Evolutionary conservation across 2,329 filamentous ascomycete genomes (phyloP).

Genomic region (Thelonectria discophora): DNA sequence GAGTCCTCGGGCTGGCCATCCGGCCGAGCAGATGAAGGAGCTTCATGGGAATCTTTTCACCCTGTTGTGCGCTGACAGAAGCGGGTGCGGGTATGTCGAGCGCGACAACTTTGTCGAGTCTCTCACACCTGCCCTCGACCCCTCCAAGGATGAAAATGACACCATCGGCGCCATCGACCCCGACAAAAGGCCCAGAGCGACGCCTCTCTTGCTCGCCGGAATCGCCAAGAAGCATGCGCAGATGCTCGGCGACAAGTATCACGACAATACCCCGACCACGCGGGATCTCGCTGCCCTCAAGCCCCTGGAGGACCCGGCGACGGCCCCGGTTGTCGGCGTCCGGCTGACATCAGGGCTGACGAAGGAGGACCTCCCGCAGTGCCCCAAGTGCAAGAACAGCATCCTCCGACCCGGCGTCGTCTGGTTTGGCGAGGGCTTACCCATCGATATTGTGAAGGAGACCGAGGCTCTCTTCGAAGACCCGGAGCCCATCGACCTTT

Average conservation of each 20-base stretch:
- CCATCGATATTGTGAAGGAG: slow-evolving; percentile 62
- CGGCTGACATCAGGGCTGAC: neutral
- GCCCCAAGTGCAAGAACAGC: slow-evolving; percentile 10
- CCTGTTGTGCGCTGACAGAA: neutral
- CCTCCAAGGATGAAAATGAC: neutral
- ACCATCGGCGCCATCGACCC: neutral
- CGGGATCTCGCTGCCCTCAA: neutral
- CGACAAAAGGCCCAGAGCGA: neutral
- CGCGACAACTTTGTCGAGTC: neutral
- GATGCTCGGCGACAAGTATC: neutral
- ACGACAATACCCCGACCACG: neutral
- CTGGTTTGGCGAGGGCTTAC: slow-evolving; percentile 80
- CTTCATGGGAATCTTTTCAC: neutral
- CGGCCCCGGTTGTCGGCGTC: neutral
- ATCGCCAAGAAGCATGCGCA: neutral
- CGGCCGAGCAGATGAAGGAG: neutral
- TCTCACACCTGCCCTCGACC: neutral
- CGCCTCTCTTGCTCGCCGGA: neutral
- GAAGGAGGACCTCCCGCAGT: slow-evolving; percentile 5
- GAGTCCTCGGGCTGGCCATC: neutral
- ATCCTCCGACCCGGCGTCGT: slow-evolving; percentile 81
- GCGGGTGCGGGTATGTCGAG: neutral
- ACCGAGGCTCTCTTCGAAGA: slow-evolving; percentile 69
- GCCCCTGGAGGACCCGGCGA: neutral
- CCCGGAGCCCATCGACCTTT: slow-evolving; percentile 22